Evolutionary conservation across 768 basidiomycete species (phyloP).

Genomic region (Lactarius pseudohatsudake): DNA sequence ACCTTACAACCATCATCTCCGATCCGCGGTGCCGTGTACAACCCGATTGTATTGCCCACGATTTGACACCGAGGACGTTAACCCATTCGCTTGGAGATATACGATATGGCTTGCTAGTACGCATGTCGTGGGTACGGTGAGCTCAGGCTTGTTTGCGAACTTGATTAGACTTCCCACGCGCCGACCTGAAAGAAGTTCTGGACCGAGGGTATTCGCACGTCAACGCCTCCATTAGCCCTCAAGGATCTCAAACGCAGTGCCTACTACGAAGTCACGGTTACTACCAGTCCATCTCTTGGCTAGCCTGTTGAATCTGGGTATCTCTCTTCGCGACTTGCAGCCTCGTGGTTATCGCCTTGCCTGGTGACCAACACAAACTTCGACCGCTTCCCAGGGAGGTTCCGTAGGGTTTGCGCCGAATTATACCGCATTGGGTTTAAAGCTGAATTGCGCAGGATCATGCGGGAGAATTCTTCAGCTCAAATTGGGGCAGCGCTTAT

Average conservation of each 20-base stretch:
- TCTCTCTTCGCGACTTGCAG: background rate
- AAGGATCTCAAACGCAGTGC: background rate
- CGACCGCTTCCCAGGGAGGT: background rate
- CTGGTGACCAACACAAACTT: background rate
- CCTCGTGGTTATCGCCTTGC: background rate
- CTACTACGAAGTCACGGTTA: background rate
- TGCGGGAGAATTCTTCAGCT: background rate
- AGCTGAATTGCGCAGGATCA: constrained; percentile 3
- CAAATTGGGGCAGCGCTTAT: constrained; percentile 6
- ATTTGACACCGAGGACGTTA: background rate
- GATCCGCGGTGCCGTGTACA: background rate
- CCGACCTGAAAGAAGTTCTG: background rate
- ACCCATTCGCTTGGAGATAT: background rate
- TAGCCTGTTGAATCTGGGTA: background rate
- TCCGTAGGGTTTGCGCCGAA: background rate
- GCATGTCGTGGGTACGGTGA: background rate
- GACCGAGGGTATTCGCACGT: background rate
- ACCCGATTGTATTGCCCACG: background rate
- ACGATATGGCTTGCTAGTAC: background rate
- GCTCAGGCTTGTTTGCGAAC: background rate
- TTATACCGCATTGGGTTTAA: constrained; percentile 15
- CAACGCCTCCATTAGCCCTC: background rate
- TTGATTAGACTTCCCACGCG: background rate
- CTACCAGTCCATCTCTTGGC: background rate
- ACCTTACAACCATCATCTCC: background rate